Evolutionary conservation across 176 grass and related monocot genomes (phyloP), one percentile per base, ranked within the genome.

Genomic region (Oryza officinalis): DNA sequence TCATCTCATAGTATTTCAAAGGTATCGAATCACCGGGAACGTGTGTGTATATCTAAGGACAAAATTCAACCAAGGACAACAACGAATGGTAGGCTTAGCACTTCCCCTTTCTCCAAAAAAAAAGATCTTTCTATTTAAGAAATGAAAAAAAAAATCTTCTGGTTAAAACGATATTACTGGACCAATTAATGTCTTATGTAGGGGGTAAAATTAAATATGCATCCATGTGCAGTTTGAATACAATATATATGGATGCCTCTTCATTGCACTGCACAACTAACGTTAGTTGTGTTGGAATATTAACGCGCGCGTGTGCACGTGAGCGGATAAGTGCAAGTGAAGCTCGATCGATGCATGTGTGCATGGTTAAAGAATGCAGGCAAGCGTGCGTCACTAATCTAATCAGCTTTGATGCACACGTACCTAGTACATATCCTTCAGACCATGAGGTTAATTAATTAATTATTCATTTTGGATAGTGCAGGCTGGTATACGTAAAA

Each of bases 291-390:
- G 12, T 59, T 31, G 73, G 45, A 59, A 75, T 33, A 75, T 35
- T 32, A 57, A 75, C 73, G 73, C 47, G n/a, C n/a, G n/a, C n/a
- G n/a, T n/a, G 49, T 59, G 28, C 73, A 75, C 28, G 46, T 75
- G 72, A 45, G 72, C 27, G 47, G 27, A 33, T 75, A 33, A 33
- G 47, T 33, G 11, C 44, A 52, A 57, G 14, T 22, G 27, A 75
- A 57, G 72, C 17, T 75, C 45, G 45, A 35, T 75, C 45, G 45
- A 35, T 75, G 28, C 47, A 57, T 57, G 27, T 7, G 17, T 13
- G 28, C 47, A 33, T 33, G 28, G 49, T 57, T 75, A 75, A 59
- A 54, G 9, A 61, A 75, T 59, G 10, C 18, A 57, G 5, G 28
- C 73, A 59, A 75, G 47, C 73, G 28, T 57, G 73, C 28, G 47